Conservation (phyloP, 768 basidiomycete genomes). For the Leccinum boreale region DNA sequence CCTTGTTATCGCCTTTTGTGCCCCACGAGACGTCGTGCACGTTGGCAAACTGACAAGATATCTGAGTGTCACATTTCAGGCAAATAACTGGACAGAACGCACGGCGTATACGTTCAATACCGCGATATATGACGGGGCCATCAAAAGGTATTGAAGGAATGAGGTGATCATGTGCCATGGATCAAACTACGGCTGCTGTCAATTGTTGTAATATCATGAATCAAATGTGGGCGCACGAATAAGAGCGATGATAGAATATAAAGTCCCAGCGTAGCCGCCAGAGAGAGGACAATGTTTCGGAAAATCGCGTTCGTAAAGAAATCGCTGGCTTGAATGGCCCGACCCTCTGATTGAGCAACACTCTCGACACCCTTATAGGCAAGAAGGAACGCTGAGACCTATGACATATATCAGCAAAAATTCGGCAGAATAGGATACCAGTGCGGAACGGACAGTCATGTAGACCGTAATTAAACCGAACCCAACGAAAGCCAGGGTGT, state of each 20-base stretch:
- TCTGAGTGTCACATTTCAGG: background rate
- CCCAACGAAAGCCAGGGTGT: conserved; percentile 80
- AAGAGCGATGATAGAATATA: conserved; percentile 81
- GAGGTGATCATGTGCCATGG: conserved; percentile 99
- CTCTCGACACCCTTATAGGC: conserved; percentile 77
- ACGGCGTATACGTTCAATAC: conserved; percentile 91
- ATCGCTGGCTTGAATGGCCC: conserved; percentile 48
- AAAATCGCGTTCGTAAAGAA: conserved; percentile 80
- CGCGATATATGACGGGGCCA: conserved; percentile 92
- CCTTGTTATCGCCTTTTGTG: conserved; percentile 91
- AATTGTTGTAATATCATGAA: background rate
- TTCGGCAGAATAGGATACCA: background rate
- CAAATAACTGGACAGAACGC: conserved; percentile 10
- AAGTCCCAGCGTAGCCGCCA: conserved; percentile 85
- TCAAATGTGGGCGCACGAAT: conserved; percentile 58
- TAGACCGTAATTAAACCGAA: conserved; percentile 93
- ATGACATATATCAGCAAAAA: conserved; percentile 6
- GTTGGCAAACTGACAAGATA: conserved; percentile 62
- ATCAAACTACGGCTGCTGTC: conserved; percentile 60
- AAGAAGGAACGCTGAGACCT: conserved; percentile 78
- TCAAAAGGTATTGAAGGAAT: conserved; percentile 87
- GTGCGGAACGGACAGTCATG: conserved; percentile 71
- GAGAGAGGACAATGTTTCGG: conserved; percentile 80
- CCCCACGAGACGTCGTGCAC: conserved; percentile 95
- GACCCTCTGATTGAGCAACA: conserved; percentile 45